These are phyloP conservation scores for Yarrowia osloensis DNA, from an alignment of 805 yeast genomes.

Conservation along the genomic window DNA sequence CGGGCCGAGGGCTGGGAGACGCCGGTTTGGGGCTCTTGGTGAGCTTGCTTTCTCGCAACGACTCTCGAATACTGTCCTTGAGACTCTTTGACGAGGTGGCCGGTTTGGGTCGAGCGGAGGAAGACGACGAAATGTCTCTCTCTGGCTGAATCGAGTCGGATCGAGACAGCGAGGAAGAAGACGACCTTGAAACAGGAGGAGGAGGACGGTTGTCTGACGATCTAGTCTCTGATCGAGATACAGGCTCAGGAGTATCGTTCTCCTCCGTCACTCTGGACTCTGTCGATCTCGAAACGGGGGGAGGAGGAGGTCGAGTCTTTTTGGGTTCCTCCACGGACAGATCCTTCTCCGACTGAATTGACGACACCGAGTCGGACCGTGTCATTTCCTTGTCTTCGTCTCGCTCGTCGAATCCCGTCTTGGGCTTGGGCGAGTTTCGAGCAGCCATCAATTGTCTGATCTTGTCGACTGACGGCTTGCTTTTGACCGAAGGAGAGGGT, in stretches of 20 bases:
- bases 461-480: slow-evolving; percentile 25
- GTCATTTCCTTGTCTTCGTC: not conserved
- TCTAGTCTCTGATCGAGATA: not conserved
- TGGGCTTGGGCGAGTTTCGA: slow-evolving; percentile 15
- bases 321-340: not conserved
- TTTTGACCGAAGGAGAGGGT: slow-evolving; percentile 9
- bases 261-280: not conserved
- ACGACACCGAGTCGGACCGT: not conserved
- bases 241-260: not conserved
- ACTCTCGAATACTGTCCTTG: slow-evolving; percentile 27
- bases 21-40: slow-evolving; percentile 10
- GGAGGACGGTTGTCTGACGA: not conserved
- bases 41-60: slow-evolving; percentile 25
- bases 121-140: not conserved
- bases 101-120: not conserved
- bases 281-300: not conserved
- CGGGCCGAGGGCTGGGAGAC: not conserved
- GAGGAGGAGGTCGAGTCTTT: slow-evolving; percentile 1
- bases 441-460: slow-evolving; percentile 28
- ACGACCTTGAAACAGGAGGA: not conserved
- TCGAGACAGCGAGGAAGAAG: not conserved
- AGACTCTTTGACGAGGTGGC: slow-evolving; percentile 10
- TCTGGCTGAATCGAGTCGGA: slow-evolving; percentile 26
- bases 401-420: not conserved
- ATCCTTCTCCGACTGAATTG: slow-evolving; percentile 22